Percentiles rank a stretch among this genome's conserved stretches.
Evolutionary conservation across 371 early-diverging fungal genomes (phyloP).

Genomic region (Mortierella sp.): DNA sequence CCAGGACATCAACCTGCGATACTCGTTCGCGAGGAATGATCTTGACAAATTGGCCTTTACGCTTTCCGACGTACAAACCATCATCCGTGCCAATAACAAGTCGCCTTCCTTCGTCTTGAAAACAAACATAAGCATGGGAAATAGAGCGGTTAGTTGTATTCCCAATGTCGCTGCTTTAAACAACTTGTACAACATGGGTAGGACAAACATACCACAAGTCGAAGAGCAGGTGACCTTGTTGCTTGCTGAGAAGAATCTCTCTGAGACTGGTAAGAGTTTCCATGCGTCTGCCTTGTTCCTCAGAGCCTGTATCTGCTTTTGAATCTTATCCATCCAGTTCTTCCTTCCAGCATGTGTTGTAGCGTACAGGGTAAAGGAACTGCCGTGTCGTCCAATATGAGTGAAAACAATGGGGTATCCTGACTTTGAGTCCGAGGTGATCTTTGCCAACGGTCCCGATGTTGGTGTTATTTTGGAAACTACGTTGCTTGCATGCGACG

Average conservation of each 20-base stretch:
- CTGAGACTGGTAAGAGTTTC: slow-evolving; percentile 64
- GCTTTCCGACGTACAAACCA: slow-evolving; percentile 76
- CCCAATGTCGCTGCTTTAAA: no score
- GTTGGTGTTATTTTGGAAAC: slow-evolving; percentile 51
- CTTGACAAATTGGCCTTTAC: slow-evolving; percentile 57
- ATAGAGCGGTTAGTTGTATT: background rate
- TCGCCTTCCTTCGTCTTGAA: slow-evolving; percentile 66
- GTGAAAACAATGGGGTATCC: slow-evolving; percentile 77
- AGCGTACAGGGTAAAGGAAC: slow-evolving; percentile 76
- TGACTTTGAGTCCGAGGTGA: slow-evolving; percentile 50
- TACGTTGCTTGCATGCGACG: slow-evolving; percentile 43
- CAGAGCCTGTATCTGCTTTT: slow-evolving; percentile 71
- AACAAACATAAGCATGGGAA: background rate
- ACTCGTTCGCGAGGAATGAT: slow-evolving; percentile 83
- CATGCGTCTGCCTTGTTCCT: slow-evolving; percentile 67
- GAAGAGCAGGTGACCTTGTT: slow-evolving; percentile 80
- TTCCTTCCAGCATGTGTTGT: slow-evolving; percentile 77
- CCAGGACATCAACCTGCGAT: slow-evolving; percentile 86
- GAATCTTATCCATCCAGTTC: slow-evolving; percentile 86
- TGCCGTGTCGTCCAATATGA: slow-evolving; percentile 78
- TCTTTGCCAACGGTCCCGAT: slow-evolving; percentile 37
- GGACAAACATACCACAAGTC: slow-evolving; percentile 62
- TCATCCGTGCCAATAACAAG: slow-evolving; percentile 87
- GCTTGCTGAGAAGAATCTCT: slow-evolving; percentile 57
- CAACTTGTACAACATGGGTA: background rate